These are phyloP conservation scores for Sphaceloma murrayae DNA, from an alignment of 2,329 filamentous ascomycete genomes.

Conservation along the genomic window DNA sequence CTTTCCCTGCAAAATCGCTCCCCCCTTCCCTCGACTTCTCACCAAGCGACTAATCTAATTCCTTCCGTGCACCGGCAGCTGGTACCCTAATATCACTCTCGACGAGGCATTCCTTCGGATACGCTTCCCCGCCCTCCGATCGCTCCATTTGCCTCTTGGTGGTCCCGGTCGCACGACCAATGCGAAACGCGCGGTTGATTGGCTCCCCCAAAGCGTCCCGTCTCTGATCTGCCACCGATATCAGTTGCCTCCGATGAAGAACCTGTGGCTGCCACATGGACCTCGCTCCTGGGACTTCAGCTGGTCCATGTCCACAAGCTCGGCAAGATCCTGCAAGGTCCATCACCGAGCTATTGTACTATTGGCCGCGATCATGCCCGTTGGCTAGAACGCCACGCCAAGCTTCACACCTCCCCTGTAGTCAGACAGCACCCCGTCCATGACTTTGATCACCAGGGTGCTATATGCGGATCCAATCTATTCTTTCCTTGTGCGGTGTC, in stretches of 20 bases:
- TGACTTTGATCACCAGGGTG: background rate
- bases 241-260: background rate
- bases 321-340: background rate
- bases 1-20: conserved; percentile 5
- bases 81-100: conserved; percentile 5
- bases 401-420: background rate
- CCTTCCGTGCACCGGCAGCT: background rate
- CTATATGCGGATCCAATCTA: conserved; percentile 15
- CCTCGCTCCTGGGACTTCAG: conserved; percentile 4
- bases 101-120: background rate
- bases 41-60: conserved; percentile 3
- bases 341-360: conserved; percentile 10
- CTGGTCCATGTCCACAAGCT: conserved; percentile 3
- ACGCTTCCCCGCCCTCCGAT: background rate
- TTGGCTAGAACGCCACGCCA: background rate
- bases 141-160: background rate
- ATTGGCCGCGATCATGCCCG: no score
- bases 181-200: background rate
- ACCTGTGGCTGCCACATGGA: conserved; percentile 9
- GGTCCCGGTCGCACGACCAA: background rate
- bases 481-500: no score
- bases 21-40: background rate
- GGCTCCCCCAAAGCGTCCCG: background rate
- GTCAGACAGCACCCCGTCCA: background rate
- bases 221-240: background rate